phyloP scores from a whole-genome alignment of 2,329 filamentous ascomycete species.

The Cladosporium halotolerans region DNA sequence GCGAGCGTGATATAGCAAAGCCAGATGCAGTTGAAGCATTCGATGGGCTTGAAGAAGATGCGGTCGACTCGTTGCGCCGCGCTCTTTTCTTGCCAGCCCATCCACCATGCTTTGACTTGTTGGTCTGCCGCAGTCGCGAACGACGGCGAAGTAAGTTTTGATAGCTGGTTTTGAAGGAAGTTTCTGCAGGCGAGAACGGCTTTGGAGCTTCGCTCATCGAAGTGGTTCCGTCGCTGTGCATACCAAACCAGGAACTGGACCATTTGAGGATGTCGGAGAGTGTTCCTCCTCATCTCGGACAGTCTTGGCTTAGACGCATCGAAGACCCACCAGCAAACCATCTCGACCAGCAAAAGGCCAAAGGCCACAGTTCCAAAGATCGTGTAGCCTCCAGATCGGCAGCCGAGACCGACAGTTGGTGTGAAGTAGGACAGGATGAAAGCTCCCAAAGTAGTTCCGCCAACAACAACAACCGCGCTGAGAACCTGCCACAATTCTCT shows the following conservation, averaged over 20 bases:
- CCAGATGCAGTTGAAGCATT: conserved; percentile 34
- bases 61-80: conserved; percentile 17
- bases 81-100: neutral
- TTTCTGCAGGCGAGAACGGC: neutral
- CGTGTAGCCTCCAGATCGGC: conserved; percentile 37
- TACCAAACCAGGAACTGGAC: conserved; percentile 1
- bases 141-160: neutral
- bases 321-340: conserved; percentile 32
- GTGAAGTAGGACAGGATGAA: conserved; percentile 41
- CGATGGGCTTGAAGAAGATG: conserved; percentile 29
- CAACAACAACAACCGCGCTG: conserved; percentile 33
- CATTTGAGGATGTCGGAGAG: neutral
- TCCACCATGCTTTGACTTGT: neutral
- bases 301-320: conserved; percentile 14
- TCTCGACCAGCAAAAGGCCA: conserved; percentile 33
- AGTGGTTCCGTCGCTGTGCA: neutral
- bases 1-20: conserved; percentile 34
- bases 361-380: conserved; percentile 33
- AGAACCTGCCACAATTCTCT: conserved; percentile 40
- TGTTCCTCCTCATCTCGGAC: neutral
- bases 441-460: conserved; percentile 32
- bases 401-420: conserved; percentile 41
- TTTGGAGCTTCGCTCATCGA: neutral
- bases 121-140: neutral
- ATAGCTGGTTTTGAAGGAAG: neutral